Conservation (phyloP, 768 basidiomycete species). For the Kwoniella pini region DNA sequence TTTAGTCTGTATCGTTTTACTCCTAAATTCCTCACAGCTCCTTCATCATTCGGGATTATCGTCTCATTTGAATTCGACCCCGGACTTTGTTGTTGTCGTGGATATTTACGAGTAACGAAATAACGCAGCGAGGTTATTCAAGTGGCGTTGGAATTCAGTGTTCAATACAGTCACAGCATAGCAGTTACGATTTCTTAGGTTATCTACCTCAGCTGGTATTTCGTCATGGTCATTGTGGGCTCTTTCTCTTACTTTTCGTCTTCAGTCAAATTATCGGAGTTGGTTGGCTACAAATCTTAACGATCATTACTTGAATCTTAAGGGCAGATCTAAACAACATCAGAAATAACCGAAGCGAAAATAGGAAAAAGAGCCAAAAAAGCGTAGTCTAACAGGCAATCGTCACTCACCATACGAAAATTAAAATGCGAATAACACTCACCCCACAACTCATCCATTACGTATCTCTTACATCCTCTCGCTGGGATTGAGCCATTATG, state of each 20-base stretch:
- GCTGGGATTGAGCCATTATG: constrained; percentile 18
- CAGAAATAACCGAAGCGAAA: constrained; percentile 1
- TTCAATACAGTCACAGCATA: constrained; percentile 7
- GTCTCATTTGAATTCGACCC: constrained; percentile 13
- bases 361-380: no score
- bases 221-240: no score
- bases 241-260: background rate
- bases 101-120: constrained; percentile 18
- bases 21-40: constrained; percentile 1
- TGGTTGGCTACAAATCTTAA: constrained; percentile 4
- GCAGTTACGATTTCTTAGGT: background rate
- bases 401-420: background rate
- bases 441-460: constrained; percentile 7
- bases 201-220: background rate
- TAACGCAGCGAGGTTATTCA: constrained; percentile 31
- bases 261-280: constrained; percentile 1
- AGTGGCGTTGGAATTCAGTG: constrained; percentile 34
- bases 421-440: background rate
- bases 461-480: constrained; percentile 6
- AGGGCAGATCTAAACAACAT: constrained; percentile 10
- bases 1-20: constrained; percentile 23
- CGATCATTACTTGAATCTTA: constrained; percentile 18
- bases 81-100: constrained; percentile 15
- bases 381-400: constrained; percentile 6
- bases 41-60: constrained; percentile 12